A percentile compares a stretch with the other conserved stretches of the same genome.
phyloP scores from a whole-genome alignment of 2,329 filamentous ascomycete genomes.

The Coleophoma crateriformis region DNA sequence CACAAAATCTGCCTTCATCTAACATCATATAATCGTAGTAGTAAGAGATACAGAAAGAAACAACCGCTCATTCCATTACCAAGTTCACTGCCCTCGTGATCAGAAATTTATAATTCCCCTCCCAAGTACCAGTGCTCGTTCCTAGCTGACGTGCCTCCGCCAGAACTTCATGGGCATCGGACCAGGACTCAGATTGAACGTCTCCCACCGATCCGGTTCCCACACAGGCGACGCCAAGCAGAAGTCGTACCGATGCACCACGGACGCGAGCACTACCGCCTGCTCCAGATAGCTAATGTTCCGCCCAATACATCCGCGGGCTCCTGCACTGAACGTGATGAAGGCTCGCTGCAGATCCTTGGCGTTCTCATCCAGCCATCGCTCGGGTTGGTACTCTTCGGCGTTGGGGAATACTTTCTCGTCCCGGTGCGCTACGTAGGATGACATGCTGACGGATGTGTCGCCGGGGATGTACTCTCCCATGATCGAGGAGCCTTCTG shows the following conservation, averaged over 20 bases:
- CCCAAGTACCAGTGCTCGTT: background rate
- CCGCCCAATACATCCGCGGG: conserved; percentile 33
- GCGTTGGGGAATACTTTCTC: conserved; percentile 30
- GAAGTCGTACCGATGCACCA: conserved; percentile 38
- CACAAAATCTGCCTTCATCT: too few relatives aligned
- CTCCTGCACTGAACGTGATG: conserved; percentile 33
- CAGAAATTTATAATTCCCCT: background rate
- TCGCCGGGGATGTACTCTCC: conserved; percentile 39
- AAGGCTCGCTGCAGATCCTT: conserved; percentile 33
- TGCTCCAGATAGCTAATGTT: conserved; percentile 41
- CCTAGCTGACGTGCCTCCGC: conserved; percentile 11
- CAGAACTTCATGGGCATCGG: conserved; percentile 22
- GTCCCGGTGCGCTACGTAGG: conserved; percentile 34
- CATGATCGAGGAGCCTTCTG: conserved; percentile 35
- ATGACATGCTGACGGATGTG: conserved; percentile 37
- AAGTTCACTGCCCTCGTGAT: background rate
- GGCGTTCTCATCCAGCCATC: conserved; percentile 34
- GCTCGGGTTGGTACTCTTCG: conserved; percentile 32
- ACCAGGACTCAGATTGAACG: conserved; percentile 20
- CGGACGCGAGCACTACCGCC: conserved; percentile 34
- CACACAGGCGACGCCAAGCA: conserved; percentile 24
- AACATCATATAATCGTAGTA: too few relatives aligned
- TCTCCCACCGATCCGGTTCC: conserved; percentile 19
- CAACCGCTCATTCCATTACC: background rate
- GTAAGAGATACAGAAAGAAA: too few relatives aligned